phyloP scores from a whole-genome alignment of 1,284 basidiomycete species.

The Wolfiporia cocos region DNA sequence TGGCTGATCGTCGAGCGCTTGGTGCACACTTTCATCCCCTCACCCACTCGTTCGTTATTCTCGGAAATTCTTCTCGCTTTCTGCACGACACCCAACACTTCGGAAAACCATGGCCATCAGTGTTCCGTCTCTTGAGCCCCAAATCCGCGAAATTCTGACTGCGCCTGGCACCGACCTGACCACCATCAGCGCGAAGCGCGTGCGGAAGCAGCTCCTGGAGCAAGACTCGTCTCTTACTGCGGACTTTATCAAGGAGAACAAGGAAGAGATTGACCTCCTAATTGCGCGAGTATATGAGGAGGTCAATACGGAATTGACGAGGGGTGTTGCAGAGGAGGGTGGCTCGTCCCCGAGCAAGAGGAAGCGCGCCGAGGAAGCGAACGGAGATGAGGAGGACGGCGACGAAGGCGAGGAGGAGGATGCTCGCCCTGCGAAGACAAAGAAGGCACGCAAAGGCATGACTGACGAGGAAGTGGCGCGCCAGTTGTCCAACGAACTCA shows the following conservation, averaged over 20 bases:
- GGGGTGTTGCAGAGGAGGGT: constrained; percentile 18
- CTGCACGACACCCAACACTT: no score
- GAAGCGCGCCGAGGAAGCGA: constrained; percentile 23
- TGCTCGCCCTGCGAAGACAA: constrained; percentile 31
- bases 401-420: constrained; percentile 26
- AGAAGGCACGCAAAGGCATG: constrained; percentile 33
- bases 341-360: constrained; percentile 28
- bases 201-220: constrained; percentile 56
- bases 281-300: constrained; percentile 56
- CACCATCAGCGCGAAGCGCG: constrained; percentile 74
- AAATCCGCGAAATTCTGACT: constrained; percentile 57
- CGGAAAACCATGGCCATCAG: no score
- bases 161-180: constrained; percentile 63
- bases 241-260: constrained; percentile 52
- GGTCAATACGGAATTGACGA: constrained; percentile 33
- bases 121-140: constrained; percentile 40
- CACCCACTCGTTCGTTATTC: no score
- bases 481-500: constrained; percentile 66
- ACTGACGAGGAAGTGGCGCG: constrained; percentile 67
- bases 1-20: no score
- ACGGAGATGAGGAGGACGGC: constrained; percentile 33
- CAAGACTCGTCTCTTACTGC: constrained; percentile 43
- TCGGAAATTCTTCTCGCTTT: no score
- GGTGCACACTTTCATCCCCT: no score
- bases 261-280: constrained; percentile 49